Conservation (phyloP, 2,329 filamentous ascomycete species). For the Colletotrichum falcatum region DNA sequence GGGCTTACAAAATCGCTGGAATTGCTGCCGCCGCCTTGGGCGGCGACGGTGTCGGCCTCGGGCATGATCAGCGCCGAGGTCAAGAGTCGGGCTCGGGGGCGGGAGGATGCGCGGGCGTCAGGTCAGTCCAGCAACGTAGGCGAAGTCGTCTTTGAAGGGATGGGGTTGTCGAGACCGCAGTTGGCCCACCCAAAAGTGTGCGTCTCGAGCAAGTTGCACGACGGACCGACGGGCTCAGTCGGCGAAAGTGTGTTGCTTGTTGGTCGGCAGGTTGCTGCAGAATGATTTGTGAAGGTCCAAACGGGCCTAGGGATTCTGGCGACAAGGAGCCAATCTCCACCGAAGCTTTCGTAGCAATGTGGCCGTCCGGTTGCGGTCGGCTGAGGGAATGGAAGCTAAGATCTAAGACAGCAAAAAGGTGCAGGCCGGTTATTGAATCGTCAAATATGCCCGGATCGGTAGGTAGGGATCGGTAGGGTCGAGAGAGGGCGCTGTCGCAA, state of each 20-base stretch:
- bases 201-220: conserved; percentile 19
- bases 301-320: conserved; percentile 28
- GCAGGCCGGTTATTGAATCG: conserved; percentile 21
- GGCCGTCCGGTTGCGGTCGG: conserved; percentile 38
- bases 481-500: conserved; percentile 13
- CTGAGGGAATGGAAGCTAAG: conserved; percentile 32
- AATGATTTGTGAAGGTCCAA: conserved; percentile 13
- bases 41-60: conserved; percentile 53
- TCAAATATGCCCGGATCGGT: conserved; percentile 30
- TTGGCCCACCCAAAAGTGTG: not conserved
- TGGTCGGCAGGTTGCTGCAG: conserved; percentile 16
- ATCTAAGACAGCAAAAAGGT: conserved; percentile 33
- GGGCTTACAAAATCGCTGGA: conserved; percentile 93
- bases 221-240: conserved; percentile 7
- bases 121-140: not conserved
- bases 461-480: conserved; percentile 9
- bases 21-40: conserved; percentile 73
- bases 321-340: conserved; percentile 31
- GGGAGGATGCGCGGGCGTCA: not conserved
- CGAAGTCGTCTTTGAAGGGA: not conserved
- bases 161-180: not conserved
- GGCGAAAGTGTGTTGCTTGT: conserved; percentile 10
- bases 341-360: conserved; percentile 37
- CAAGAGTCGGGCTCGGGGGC: not conserved
- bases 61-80: conserved; percentile 46